Conservation (phyloP, 2,329 filamentous ascomycete species). For the Diaporthe destruens region DNA sequence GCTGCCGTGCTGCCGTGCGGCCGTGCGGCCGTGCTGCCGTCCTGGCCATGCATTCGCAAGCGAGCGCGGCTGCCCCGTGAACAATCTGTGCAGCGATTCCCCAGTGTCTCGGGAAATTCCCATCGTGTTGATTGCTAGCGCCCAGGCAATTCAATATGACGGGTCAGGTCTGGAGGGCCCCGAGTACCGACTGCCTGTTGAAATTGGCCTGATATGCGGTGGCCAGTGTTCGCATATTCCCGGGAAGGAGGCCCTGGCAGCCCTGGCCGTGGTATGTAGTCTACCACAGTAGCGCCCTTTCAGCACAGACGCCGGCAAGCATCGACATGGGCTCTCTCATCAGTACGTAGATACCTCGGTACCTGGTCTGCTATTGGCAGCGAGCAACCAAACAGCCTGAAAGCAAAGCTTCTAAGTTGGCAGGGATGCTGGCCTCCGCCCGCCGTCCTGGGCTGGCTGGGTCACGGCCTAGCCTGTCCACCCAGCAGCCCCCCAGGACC, state of each 20-base stretch:
- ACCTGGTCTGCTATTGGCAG: too few relatives aligned
- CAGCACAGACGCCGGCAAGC: slow-evolving; percentile 28
- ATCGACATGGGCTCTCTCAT: neutral
- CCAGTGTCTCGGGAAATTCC: slow-evolving; percentile 31
- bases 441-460: neutral
- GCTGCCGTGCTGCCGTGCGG: neutral
- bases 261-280: too few relatives aligned
- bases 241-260: slow-evolving; percentile 1
- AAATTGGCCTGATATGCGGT: slow-evolving; percentile 18
- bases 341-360: too few relatives aligned
- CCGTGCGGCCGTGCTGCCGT: neutral
- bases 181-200: neutral
- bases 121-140: slow-evolving; percentile 1
- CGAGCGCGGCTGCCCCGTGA: slow-evolving; percentile 18
- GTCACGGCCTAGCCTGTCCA: neutral
- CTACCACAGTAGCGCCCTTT: neutral
- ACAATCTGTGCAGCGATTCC: slow-evolving; percentile 9
- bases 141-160: slow-evolving; percentile 13
- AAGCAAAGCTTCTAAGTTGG: slow-evolving; percentile 30
- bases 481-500: neutral
- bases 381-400: slow-evolving; percentile 26
- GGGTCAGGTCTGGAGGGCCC: neutral
- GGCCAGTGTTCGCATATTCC: slow-evolving; percentile 26
- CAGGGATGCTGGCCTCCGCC: neutral
- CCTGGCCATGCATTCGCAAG: neutral